Conservation (phyloP, 2,329 filamentous ascomycete genomes). For the Alternaria hordeiaustralica region DNA sequence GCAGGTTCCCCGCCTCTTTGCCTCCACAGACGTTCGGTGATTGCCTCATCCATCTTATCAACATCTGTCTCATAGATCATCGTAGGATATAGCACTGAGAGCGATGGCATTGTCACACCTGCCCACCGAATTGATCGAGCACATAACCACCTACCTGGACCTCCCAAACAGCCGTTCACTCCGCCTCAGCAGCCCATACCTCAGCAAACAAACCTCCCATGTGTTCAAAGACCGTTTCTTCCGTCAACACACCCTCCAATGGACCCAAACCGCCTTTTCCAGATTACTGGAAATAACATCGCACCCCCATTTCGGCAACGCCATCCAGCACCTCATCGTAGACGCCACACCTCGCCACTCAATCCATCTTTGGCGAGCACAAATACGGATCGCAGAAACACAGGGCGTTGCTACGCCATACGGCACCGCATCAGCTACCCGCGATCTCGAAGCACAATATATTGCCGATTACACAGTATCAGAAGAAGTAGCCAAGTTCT, state of each 20-base stretch:
- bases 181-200: slow-evolving; percentile 24
- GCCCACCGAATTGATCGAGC: slow-evolving; percentile 33
- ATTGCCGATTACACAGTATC: slow-evolving; percentile 6
- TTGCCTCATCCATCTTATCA: not conserved
- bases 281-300: slow-evolving; percentile 21
- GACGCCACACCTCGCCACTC: slow-evolving; percentile 37
- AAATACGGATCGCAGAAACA: slow-evolving; percentile 13
- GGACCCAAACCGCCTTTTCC: slow-evolving; percentile 24
- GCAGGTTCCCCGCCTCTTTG: slow-evolving; percentile 8
- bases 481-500: slow-evolving; percentile 22
- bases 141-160: slow-evolving; percentile 27
- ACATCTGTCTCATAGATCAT: not conserved
- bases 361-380: slow-evolving; percentile 30
- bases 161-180: slow-evolving; percentile 20
- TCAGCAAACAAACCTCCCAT: slow-evolving; percentile 24
- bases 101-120: slow-evolving; percentile 21
- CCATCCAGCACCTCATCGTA: slow-evolving; percentile 28
- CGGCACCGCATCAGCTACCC: not conserved
- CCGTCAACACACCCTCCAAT: slow-evolving; percentile 20
- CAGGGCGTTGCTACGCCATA: slow-evolving; percentile 2
- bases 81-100: not conserved
- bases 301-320: slow-evolving; percentile 20
- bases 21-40: not conserved
- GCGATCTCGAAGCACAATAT: slow-evolving; percentile 7
- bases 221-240: slow-evolving; percentile 34